phyloP scores from a whole-genome alignment of 2,329 filamentous ascomycete species.

The Talaromyces sp. region DNA sequence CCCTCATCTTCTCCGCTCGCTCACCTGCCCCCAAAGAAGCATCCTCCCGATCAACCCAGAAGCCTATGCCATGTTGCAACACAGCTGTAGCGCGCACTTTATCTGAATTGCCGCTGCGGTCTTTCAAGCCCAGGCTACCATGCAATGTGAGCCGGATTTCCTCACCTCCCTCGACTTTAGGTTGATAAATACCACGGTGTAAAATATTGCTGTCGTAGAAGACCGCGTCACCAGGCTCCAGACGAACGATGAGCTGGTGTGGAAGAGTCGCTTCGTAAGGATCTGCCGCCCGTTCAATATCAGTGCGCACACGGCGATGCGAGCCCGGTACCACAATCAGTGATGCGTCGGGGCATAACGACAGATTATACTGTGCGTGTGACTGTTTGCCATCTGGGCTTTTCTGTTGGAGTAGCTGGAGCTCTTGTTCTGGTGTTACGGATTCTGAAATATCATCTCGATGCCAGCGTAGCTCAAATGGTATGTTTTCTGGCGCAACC shows the following conservation, averaged over 20 bases:
- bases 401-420: constrained; percentile 54
- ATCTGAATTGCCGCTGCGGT: constrained; percentile 23
- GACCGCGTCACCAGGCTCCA: constrained; percentile 72
- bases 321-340: constrained; percentile 75
- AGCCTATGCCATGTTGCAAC: constrained; percentile 46
- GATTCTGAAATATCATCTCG: constrained; percentile 72
- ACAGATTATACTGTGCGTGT: constrained; percentile 85
- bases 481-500: constrained; percentile 62
- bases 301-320: constrained; percentile 68
- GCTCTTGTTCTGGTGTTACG: constrained; percentile 65
- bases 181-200: constrained; percentile 44
- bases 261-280: constrained; percentile 62
- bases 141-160: constrained; percentile 43
- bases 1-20: constrained; percentile 44
- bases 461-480: constrained; percentile 80
- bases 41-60: constrained; percentile 43
- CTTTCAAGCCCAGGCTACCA: constrained; percentile 43
- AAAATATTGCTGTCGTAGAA: constrained; percentile 92
- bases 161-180: constrained; percentile 34
- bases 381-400: constrained; percentile 49
- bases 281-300: constrained; percentile 63
- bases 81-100: constrained; percentile 43
- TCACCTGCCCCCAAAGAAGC: constrained; percentile 38
- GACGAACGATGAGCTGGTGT: constrained; percentile 61
- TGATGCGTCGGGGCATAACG: constrained; percentile 70